Evolutionary conservation across 2,329 filamentous ascomycete species (phyloP).

Genomic region (Neocatenulostroma microsporum): DNA sequence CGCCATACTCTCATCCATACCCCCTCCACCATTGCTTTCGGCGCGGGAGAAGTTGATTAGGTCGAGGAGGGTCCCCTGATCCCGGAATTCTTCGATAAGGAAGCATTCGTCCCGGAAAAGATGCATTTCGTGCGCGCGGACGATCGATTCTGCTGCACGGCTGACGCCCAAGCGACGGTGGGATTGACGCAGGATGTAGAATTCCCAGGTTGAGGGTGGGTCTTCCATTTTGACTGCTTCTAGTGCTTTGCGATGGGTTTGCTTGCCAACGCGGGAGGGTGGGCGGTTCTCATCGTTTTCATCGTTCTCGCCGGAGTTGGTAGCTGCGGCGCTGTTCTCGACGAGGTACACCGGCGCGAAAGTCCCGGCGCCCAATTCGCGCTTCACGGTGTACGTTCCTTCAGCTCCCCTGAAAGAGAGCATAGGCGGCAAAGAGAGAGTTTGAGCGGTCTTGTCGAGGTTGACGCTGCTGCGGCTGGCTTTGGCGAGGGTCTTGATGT

Average conservation of each 20-base stretch:
- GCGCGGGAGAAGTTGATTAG: slow-evolving; percentile 78
- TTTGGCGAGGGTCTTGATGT: slow-evolving; percentile 59
- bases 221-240: slow-evolving; percentile 95
- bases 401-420: slow-evolving; percentile 60
- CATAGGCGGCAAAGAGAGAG: slow-evolving; percentile 52
- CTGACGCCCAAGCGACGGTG: slow-evolving; percentile 63
- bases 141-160: slow-evolving; percentile 67
- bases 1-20: slow-evolving; percentile 81
- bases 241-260: slow-evolving; percentile 51
- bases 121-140: slow-evolving; percentile 82
- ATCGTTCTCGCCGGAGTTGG: slow-evolving; percentile 29
- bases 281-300: slow-evolving; percentile 41
- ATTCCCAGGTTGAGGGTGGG: slow-evolving; percentile 86
- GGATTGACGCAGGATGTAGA: slow-evolving; percentile 83
- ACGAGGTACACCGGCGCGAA: slow-evolving; percentile 94
- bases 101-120: slow-evolving; percentile 86
- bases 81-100: slow-evolving; percentile 76
- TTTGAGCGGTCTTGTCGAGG: slow-evolving; percentile 54
- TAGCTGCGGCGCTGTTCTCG: slow-evolving; percentile 47
- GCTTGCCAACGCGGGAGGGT: slow-evolving; percentile 52
- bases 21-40: slow-evolving; percentile 46
- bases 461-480: slow-evolving; percentile 46
- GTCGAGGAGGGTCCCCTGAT: slow-evolving; percentile 89
- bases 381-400: slow-evolving; percentile 67
- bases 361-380: slow-evolving; percentile 83